Evolutionary conservation across 768 basidiomycete species (phyloP).

Genomic region (Lactarius vividus): DNA sequence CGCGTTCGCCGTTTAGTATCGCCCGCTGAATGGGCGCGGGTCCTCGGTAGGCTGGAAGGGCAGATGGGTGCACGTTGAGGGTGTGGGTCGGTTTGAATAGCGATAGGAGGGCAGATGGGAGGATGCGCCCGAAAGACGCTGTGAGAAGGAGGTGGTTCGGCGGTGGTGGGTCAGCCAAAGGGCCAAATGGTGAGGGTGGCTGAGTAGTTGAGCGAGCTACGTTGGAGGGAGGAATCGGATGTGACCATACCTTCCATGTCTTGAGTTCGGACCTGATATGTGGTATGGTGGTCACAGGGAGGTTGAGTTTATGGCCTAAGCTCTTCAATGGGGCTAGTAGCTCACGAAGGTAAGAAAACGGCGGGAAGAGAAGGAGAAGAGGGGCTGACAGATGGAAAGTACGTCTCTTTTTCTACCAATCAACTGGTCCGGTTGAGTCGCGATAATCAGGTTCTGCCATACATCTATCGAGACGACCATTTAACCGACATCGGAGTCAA

Average conservation of each 20-base stretch:
- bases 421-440: conserved; percentile 67
- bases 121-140: conserved; percentile 88
- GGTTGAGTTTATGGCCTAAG: conserved; percentile 49
- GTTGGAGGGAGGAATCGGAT: not conserved
- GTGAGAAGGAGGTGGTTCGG: conserved; percentile 67
- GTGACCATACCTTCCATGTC: conserved; percentile 54
- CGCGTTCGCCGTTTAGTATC: conserved; percentile 60
- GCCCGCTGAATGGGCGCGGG: conserved; percentile 88
- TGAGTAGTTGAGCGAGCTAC: conserved; percentile 33
- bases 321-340: conserved; percentile 65
- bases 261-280: conserved; percentile 56
- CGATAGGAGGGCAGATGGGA: conserved; percentile 58
- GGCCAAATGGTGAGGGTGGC: conserved; percentile 42
- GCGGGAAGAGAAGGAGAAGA: not conserved
- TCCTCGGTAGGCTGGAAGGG: conserved; percentile 84
- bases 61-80: conserved; percentile 88
- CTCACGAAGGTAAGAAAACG: not conserved
- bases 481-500: not conserved
- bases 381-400: conserved; percentile 53
- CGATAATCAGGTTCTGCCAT: conserved; percentile 66
- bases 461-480: conserved; percentile 51
- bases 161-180: conserved; percentile 20
- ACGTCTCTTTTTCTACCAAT: conserved; percentile 59
- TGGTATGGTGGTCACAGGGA: conserved; percentile 64
- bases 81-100: conserved; percentile 57